Evolutionary conservation across 1,284 basidiomycete genomes (phyloP).

Genomic region (Lentinula novae-zelandiae): DNA sequence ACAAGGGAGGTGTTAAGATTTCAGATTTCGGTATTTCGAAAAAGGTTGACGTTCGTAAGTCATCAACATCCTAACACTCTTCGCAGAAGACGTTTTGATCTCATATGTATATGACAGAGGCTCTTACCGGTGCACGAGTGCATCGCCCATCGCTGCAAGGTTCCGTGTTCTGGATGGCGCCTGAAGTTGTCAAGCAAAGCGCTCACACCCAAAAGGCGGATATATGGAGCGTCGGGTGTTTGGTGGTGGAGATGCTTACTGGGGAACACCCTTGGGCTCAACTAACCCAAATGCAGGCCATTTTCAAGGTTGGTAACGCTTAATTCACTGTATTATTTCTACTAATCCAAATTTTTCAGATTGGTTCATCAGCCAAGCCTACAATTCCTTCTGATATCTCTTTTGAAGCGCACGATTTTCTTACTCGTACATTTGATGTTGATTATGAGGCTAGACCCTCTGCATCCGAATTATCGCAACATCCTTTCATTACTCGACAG

Average conservation of each 20-base stretch:
- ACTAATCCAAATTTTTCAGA: conserved; percentile 42
- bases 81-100: background rate
- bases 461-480: conserved; percentile 71
- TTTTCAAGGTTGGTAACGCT: conserved; percentile 72
- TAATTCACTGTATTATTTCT: background rate
- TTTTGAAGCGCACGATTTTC: conserved; percentile 79
- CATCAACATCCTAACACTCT: background rate
- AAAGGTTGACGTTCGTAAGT: conserved; percentile 92
- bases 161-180: conserved; percentile 99
- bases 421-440: conserved; percentile 82
- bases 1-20: conserved; percentile 98
- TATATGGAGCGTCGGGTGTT: conserved; percentile 97
- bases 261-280: conserved; percentile 97
- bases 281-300: conserved; percentile 98
- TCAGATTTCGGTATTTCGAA: conserved; percentile 99
- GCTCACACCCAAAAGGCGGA: conserved; percentile 93
- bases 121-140: conserved; percentile 72
- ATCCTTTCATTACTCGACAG: conserved; percentile 60
- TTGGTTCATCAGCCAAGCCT: conserved; percentile 83
- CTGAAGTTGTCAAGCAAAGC: conserved; percentile 97
- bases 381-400: conserved; percentile 87
- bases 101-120: conserved; percentile 41
- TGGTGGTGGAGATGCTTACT: conserved; percentile 98
- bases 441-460: conserved; percentile 81
- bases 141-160: conserved; percentile 93